phyloP scores from a whole-genome alignment of 1,284 basidiomycete genomes.

The Papiliotrema nemorosa region DNA sequence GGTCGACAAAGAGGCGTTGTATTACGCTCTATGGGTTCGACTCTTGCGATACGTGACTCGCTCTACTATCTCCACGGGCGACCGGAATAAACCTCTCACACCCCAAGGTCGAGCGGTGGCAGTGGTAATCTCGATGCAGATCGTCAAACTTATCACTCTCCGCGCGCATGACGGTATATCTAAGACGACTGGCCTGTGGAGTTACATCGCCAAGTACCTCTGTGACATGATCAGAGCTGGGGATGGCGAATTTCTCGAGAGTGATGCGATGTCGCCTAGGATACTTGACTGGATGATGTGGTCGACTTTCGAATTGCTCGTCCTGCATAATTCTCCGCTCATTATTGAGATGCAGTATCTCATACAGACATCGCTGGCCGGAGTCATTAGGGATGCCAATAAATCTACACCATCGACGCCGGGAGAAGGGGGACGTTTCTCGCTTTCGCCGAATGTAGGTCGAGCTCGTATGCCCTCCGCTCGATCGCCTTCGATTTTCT shows the following conservation, averaged over 20 bases:
- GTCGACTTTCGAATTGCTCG: constrained; percentile 67
- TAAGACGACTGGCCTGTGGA: constrained; percentile 34
- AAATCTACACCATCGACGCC: constrained; percentile 14
- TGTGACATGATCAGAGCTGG: constrained; percentile 16
- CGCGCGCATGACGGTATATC: constrained; percentile 52
- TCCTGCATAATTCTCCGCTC: constrained; percentile 62
- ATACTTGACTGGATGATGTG: constrained; percentile 66
- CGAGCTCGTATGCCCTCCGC: constrained; percentile 15
- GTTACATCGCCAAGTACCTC: constrained; percentile 25
- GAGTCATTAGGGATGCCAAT: constrained; percentile 10
- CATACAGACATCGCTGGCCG: constrained; percentile 47
- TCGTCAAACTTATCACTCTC: constrained; percentile 65
- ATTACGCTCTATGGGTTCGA: constrained; percentile 61
- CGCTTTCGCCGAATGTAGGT: constrained; percentile 13
- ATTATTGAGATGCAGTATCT: constrained; percentile 62
- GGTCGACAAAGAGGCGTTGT: constrained; percentile 51
- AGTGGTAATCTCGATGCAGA: constrained; percentile 61
- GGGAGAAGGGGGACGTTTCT: constrained; percentile 9
- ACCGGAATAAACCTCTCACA: not conserved
- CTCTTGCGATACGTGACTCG: constrained; percentile 60
- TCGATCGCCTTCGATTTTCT: constrained; percentile 16
- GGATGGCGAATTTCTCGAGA: constrained; percentile 21
- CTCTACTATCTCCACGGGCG: constrained; percentile 29
- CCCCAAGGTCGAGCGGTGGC: constrained; percentile 16
- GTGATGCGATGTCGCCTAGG: constrained; percentile 11